These are phyloP conservation scores for Handroanthus guayacan DNA, from an alignment of 257 asterid species.

Conservation along the genomic window DNA sequence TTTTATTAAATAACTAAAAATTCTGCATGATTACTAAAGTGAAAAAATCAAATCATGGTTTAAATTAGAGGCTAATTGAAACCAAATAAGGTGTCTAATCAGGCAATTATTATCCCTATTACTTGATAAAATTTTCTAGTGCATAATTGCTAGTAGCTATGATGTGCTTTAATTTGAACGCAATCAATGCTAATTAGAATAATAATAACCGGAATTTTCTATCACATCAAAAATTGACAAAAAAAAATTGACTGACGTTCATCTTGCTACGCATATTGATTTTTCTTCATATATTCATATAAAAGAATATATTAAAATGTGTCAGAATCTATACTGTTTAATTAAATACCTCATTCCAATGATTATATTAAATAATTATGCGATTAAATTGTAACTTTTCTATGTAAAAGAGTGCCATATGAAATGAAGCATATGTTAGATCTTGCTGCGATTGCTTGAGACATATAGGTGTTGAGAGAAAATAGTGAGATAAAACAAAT, in stretches of 20 bases:
- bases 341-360: neutral
- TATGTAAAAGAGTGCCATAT: too few species aligned
- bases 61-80: neutral
- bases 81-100: neutral
- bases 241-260: neutral
- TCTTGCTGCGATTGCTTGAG: too few species aligned
- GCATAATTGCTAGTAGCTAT: too few species aligned
- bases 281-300: too few species aligned
- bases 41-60: neutral
- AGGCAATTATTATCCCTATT: neutral
- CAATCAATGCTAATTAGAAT: neutral
- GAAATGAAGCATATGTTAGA: too few species aligned
- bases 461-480: too few species aligned
- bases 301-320: neutral
- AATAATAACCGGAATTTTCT: neutral
- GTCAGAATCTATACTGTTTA: neutral
- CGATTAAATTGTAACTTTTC: neutral
- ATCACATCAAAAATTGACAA: neutral
- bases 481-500: too few species aligned
- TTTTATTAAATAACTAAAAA: too few species aligned
- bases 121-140: neutral
- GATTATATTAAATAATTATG: neutral
- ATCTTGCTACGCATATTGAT: neutral
- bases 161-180: neutral
- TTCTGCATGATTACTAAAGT: neutral